A percentile compares a stretch with the other conserved stretches of the same genome.
These are phyloP conservation scores for Septoria linicola DNA, from an alignment of 2,329 filamentous ascomycete genomes.

Conservation along the genomic window DNA sequence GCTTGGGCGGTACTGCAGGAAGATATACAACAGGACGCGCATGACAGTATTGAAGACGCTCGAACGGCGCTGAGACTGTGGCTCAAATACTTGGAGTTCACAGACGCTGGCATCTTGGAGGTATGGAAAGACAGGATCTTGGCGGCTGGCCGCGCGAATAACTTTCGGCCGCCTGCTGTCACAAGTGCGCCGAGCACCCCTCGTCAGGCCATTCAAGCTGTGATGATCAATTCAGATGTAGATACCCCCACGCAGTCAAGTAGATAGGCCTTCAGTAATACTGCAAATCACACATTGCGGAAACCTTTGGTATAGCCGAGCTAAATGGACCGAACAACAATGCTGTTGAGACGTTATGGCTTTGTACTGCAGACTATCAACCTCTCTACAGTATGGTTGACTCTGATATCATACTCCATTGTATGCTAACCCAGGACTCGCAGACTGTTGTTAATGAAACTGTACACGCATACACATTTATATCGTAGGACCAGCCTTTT, in stretches of 20 bases:
- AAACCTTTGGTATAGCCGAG: too few species aligned
- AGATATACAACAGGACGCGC: slow-evolving; percentile 84
- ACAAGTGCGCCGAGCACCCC: slow-evolving; percentile 38
- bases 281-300: too few species aligned
- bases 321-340: too few species aligned
- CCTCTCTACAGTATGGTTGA: too few species aligned
- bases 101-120: slow-evolving; percentile 79
- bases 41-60: slow-evolving; percentile 95
- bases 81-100: slow-evolving; percentile 85
- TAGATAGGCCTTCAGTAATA: too few species aligned
- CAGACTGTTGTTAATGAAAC: too few species aligned
- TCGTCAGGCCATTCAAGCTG: slow-evolving; percentile 1
- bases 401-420: too few species aligned
- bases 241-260: neutral
- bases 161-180: slow-evolving; percentile 41
- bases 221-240: neutral
- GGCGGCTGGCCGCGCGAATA: slow-evolving; percentile 57
- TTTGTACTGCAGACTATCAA: too few species aligned
- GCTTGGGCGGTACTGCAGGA: slow-evolving; percentile 90
- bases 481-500: slow-evolving; percentile 45
- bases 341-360: too few species aligned
- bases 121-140: slow-evolving; percentile 87
- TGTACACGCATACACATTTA: neutral
- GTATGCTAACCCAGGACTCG: too few species aligned
- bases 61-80: slow-evolving; percentile 85